Conservation (phyloP, 768 basidiomycete genomes). For the Amanita exitialis region DNA sequence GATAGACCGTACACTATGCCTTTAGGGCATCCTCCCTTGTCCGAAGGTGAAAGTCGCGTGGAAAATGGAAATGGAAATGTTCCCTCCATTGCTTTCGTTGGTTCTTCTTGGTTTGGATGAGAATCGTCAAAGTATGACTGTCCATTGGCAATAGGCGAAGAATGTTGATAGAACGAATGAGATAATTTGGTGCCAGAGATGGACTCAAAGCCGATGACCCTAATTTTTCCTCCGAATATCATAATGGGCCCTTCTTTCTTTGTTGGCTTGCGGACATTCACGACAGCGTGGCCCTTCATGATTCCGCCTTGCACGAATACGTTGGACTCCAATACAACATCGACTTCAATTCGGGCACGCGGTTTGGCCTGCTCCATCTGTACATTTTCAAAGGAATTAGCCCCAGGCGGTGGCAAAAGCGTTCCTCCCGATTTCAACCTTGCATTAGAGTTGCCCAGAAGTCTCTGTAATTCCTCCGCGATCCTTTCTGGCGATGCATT, state of each 20-base stretch:
- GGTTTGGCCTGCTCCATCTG: slow-evolving; percentile 62
- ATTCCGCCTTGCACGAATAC: slow-evolving; percentile 72
- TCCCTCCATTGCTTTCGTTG: slow-evolving; percentile 53
- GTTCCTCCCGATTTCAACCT: slow-evolving; percentile 45
- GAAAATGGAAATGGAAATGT: slow-evolving; percentile 63
- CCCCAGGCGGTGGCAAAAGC: slow-evolving; percentile 23
- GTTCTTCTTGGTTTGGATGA: slow-evolving; percentile 44
- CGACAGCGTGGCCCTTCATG: slow-evolving; percentile 58
- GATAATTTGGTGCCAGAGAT: slow-evolving; percentile 44
- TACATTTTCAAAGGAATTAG: slow-evolving; percentile 19
- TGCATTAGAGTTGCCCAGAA: slow-evolving; percentile 53
- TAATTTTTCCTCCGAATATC: slow-evolving; percentile 66
- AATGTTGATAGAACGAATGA: slow-evolving; percentile 77
- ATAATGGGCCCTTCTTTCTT: slow-evolving; percentile 50
- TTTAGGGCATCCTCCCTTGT: slow-evolving; percentile 43
- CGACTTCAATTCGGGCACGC: slow-evolving; percentile 70
- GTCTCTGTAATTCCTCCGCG: slow-evolving; percentile 45
- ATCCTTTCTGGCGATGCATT: slow-evolving; percentile 39
- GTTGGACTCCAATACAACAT: slow-evolving; percentile 68
- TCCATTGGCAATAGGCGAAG: slow-evolving; percentile 39
- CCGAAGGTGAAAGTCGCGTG: slow-evolving; percentile 52
- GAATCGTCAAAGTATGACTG: slow-evolving; percentile 33
- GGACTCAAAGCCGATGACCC: slow-evolving; percentile 81
- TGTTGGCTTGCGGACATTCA: slow-evolving; percentile 46
- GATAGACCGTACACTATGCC: slow-evolving; percentile 44